Evolutionary conservation across 768 basidiomycete species (phyloP).

Genomic region (Exsudoporus frostii): DNA sequence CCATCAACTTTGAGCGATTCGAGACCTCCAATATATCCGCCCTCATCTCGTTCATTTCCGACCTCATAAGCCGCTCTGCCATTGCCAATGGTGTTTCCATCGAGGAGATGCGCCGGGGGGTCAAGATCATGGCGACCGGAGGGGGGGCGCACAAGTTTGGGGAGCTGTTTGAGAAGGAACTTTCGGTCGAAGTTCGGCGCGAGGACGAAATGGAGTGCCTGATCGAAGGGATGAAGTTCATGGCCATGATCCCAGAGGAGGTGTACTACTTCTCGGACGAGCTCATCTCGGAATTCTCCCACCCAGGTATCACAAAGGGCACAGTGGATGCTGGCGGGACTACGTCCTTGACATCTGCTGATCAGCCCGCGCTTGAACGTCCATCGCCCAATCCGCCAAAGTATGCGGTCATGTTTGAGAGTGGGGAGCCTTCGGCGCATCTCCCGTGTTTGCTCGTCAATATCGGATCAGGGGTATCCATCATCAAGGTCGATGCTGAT

Average conservation of each 20-base stretch:
- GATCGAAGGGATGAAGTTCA: conserved; percentile 94
- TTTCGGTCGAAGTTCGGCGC: conserved; percentile 79
- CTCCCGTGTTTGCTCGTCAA: conserved; percentile 96
- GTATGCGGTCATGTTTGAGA: conserved; percentile 86
- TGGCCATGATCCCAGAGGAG: conserved; percentile 93
- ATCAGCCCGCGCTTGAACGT: conserved; percentile 53
- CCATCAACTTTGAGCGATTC: conserved; percentile 96
- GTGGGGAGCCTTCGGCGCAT: conserved; percentile 74
- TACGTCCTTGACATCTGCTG: conserved; percentile 9
- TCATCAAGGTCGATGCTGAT: conserved; percentile 96
- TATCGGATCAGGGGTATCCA: conserved; percentile 95
- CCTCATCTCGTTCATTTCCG: conserved; percentile 83
- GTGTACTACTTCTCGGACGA: conserved; percentile 99
- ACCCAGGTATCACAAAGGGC: conserved; percentile 26
- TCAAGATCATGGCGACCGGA: conserved; percentile 97
- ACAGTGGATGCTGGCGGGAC: neutral
- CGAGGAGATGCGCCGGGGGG: conserved; percentile 85
- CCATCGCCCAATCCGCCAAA: conserved; percentile 90
- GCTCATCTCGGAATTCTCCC: conserved; percentile 70
- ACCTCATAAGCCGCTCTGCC: conserved; percentile 84
- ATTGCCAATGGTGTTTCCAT: conserved; percentile 81
- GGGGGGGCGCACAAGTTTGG: conserved; percentile 96
- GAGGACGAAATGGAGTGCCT: conserved; percentile 99
- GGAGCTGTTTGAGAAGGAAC: conserved; percentile 66
- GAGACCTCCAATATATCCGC: conserved; percentile 85